A percentile compares a stretch with the other conserved stretches of the same genome.
Evolutionary conservation across 768 basidiomycete species (phyloP).

Genomic region (Russula vinacea): DNA sequence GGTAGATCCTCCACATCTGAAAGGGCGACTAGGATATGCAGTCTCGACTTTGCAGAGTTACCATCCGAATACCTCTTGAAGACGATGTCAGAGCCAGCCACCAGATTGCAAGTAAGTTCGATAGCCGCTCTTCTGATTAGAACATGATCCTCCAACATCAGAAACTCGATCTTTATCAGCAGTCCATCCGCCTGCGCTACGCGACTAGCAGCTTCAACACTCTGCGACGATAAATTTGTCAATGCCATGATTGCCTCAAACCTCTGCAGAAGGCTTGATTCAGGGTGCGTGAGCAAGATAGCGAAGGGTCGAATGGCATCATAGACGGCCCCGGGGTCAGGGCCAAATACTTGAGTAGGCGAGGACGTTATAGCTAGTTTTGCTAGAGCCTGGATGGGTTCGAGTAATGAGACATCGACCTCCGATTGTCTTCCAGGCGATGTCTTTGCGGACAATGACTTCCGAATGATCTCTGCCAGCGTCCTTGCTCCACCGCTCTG

Average conservation of each 20-base stretch:
- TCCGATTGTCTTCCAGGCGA: constrained; percentile 31
- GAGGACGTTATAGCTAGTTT: constrained; percentile 92
- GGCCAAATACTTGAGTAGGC: constrained; percentile 88
- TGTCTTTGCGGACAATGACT: constrained; percentile 40
- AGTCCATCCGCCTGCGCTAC: constrained; percentile 62
- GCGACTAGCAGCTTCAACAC: constrained; percentile 58
- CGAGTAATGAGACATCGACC: constrained; percentile 48
- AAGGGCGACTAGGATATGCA: constrained; percentile 81
- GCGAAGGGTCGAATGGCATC: constrained; percentile 85
- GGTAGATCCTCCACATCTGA: constrained; percentile 82
- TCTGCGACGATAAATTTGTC: constrained; percentile 87
- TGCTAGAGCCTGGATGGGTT: constrained; percentile 82
- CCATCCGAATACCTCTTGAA: constrained; percentile 65
- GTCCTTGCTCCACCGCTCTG: constrained; percentile 77
- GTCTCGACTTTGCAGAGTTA: constrained; percentile 52
- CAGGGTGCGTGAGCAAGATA: constrained; percentile 62
- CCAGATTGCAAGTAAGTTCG: constrained; percentile 90
- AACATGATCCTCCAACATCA: constrained; percentile 77
- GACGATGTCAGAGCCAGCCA: constrained; percentile 68
- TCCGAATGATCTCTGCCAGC: constrained; percentile 54
- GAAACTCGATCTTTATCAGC: constrained; percentile 61
- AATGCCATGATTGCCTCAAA: constrained; percentile 97
- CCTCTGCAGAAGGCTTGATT: constrained; percentile 70
- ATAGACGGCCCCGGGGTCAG: constrained; percentile 67
- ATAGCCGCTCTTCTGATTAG: constrained; percentile 84